Evolutionary conservation across 108 stramenopile genomes (phyloP), one percentile per base, ranked within the genome.

Genomic region (Conticribra guillardii): DNA sequence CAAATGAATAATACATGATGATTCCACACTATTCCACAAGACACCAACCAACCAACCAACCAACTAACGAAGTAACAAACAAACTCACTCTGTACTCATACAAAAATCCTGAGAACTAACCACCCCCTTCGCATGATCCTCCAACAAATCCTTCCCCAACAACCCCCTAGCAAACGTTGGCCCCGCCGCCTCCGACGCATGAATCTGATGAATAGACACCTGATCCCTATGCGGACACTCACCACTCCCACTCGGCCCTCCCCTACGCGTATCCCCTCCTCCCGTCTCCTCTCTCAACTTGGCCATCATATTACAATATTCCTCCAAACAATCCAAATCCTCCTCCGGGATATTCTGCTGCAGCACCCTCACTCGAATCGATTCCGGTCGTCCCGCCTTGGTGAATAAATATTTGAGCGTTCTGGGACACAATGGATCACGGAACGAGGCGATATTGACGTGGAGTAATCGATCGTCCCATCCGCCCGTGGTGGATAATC

Each of bases 31-130:
- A n/a, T n/a, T n/a, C n/a, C n/a, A n/a, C n/a, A n/a, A n/a, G n/a
- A n/a, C n/a, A n/a, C n/a, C n/a, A n/a, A n/a, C n/a, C n/a, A n/a
- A n/a, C n/a, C n/a, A n/a, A n/a, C n/a, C n/a, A n/a, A n/a, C n/a
- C n/a, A n/a, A n/a, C n/a, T n/a, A n/a, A n/a, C n/a, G n/a, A n/a
- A n/a, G n/a, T n/a, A n/a, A n/a, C n/a, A n/a, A n/a, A n/a, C n/a
- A n/a, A n/a, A 82, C 75, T 69, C 57, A 69, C 60, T 97, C 96
- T 17, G 83, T 94, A 68, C 89, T 83, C 89, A 98, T 85, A 78
- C 95, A 98, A 80, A 88, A 97, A 76, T 97, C 88, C 75, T 91
- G 71, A 50, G 84, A 53, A 73, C 81, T 34, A 64, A 89, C 87
- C 60, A 75, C 45, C 48, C 61, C 66, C 31, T 74, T 44, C 19